These are phyloP conservation scores for Cordyceps pruinosa DNA, from an alignment of 2,329 filamentous ascomycete species.

Conservation along the genomic window DNA sequence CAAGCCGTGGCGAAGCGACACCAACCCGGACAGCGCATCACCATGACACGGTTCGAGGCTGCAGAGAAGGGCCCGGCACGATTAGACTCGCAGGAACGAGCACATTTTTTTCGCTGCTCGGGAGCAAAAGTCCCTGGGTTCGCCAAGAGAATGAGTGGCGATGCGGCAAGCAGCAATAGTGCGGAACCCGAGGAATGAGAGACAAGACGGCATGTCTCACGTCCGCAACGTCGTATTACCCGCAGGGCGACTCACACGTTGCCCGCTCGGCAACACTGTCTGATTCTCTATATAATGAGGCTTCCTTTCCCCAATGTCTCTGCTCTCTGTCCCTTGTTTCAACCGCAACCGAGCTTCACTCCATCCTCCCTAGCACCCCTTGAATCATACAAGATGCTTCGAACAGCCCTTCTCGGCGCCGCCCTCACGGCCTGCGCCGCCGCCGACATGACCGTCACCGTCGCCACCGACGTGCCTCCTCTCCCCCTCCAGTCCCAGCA, in stretches of 20 bases:
- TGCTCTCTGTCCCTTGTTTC: not conserved
- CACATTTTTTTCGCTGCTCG: not conserved
- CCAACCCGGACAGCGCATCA: not conserved
- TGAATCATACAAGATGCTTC: not conserved
- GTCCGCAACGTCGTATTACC: not conserved
- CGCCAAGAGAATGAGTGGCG: not conserved
- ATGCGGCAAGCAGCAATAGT: not conserved
- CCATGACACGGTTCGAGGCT: not conserved
- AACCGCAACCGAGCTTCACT: not conserved
- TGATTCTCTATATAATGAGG: not conserved
- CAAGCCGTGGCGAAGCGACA: conserved; percentile 8
- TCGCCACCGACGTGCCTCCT: conserved; percentile 23
- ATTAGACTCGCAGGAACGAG: not conserved
- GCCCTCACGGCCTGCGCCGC: conserved; percentile 12
- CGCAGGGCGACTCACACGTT: not conserved
- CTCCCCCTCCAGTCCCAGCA: conserved; percentile 19
- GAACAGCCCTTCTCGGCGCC: conserved; percentile 6
- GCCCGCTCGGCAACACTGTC: not conserved
- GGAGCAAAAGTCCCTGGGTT: conserved; percentile 1
- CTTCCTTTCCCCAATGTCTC: not conserved
- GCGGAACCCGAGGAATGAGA: not conserved
- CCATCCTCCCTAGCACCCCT: not conserved
- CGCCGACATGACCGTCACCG: conserved; percentile 16
- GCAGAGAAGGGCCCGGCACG: not conserved
- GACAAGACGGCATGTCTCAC: not conserved